These are phyloP conservation scores for Talaromyces thailandensis DNA, from an alignment of 495 filamentous ascomycete species.

Conservation along the genomic window DNA sequence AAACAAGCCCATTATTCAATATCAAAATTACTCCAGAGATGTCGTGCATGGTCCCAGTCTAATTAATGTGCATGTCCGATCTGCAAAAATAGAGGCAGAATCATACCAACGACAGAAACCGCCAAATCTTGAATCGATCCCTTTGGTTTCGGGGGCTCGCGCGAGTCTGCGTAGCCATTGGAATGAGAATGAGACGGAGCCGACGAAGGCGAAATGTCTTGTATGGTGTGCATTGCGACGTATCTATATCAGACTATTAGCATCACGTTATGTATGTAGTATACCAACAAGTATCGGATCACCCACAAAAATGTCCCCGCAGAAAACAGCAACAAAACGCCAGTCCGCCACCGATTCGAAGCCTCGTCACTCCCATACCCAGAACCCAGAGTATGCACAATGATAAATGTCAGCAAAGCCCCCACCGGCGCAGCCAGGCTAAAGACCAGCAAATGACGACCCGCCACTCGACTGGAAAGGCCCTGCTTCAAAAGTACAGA, in stretches of 20 bases:
- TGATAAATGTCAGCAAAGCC: slow-evolving; percentile 71
- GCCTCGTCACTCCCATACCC: slow-evolving; percentile 32
- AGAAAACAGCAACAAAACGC: slow-evolving; percentile 83
- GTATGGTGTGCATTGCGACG: slow-evolving; percentile 98
- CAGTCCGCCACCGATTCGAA: slow-evolving; percentile 75
- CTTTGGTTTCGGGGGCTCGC: slow-evolving; percentile 31
- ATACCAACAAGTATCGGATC: neutral
- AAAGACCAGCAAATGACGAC: slow-evolving; percentile 82
- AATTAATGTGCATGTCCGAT: slow-evolving; percentile 77
- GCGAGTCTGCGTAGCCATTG: slow-evolving; percentile 60
- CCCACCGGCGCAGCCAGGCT: slow-evolving; percentile 84
- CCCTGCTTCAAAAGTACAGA: slow-evolving; percentile 83
- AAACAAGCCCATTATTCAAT: neutral
- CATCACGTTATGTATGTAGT: neutral
- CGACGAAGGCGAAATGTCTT: slow-evolving; percentile 54
- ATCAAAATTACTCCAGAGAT: neutral
- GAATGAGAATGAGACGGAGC: slow-evolving; percentile 23
- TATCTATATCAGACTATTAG: slow-evolving; percentile 49
- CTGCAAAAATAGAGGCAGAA: slow-evolving; percentile 80
- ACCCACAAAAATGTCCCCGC: slow-evolving; percentile 92
- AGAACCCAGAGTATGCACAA: slow-evolving; percentile 61
- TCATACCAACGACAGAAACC: slow-evolving; percentile 78
- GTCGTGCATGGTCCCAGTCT: neutral
- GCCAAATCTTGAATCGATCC: slow-evolving; percentile 48
- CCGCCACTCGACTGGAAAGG: slow-evolving; percentile 71